A percentile compares a stretch with the other conserved stretches of the same genome.
These are phyloP conservation scores for Talaromyces liani DNA, from an alignment of 495 filamentous ascomycete species.

Conservation along the genomic window DNA sequence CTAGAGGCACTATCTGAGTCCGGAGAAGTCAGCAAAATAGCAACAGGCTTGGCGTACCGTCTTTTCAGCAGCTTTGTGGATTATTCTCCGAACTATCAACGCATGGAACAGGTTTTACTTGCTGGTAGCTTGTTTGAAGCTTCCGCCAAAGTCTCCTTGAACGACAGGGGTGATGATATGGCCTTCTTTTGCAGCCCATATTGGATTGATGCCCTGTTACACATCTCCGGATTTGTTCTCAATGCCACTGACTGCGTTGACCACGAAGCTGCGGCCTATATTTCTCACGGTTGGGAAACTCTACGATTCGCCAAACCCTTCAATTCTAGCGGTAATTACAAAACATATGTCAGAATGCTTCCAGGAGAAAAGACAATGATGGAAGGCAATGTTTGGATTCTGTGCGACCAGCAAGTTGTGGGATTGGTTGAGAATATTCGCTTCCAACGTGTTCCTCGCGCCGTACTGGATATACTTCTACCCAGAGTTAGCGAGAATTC, in stretches of 20 bases:
- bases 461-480: conserved; percentile 28
- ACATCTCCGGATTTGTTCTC: conserved; percentile 33
- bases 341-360: conserved; percentile 34
- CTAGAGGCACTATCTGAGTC: conserved; percentile 15
- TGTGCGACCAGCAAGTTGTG: conserved; percentile 25
- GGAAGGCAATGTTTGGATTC: conserved; percentile 31
- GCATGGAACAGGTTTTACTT: conserved; percentile 20
- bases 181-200: conserved; percentile 18
- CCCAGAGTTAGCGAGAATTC: conserved; percentile 4
- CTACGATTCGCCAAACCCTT: conserved; percentile 23
- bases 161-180: conserved; percentile 8
- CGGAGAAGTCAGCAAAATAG: neutral
- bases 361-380: conserved; percentile 20
- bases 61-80: neutral
- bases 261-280: conserved; percentile 20
- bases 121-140: conserved; percentile 27
- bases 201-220: conserved; percentile 34
- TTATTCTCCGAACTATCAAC: conserved; percentile 1
- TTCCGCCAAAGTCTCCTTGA: conserved; percentile 27
- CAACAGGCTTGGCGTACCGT: conserved; percentile 19
- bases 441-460: conserved; percentile 24
- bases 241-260: conserved; percentile 23
- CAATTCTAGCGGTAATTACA: conserved; percentile 22
- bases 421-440: conserved; percentile 25
- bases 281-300: conserved; percentile 27